A percentile compares a stretch with the other conserved stretches of the same genome.
phyloP scores from a whole-genome alignment of 2,329 filamentous ascomycete species.

The Ophiocordyceps polyrhachis-furcata region DNA sequence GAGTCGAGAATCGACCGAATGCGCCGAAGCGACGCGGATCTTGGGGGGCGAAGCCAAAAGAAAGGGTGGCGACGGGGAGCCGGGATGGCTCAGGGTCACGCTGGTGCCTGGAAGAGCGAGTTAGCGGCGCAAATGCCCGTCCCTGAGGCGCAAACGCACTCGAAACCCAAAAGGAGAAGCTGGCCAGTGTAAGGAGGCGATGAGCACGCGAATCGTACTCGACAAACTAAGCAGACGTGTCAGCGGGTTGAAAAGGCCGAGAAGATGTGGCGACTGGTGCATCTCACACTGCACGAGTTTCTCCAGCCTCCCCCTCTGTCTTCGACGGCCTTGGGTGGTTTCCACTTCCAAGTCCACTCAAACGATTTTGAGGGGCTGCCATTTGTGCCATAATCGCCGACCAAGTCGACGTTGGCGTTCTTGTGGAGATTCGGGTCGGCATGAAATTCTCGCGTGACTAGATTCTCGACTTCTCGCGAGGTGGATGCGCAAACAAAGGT shows the following conservation, averaged over 20 bases:
- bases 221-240: constrained; percentile 46
- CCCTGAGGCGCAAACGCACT: constrained; percentile 29
- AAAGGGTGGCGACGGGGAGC: constrained; percentile 52
- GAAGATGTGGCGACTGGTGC: constrained; percentile 3
- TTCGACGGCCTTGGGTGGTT: constrained; percentile 63
- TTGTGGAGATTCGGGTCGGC: constrained; percentile 95
- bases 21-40: constrained; percentile 66
- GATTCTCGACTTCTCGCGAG: constrained; percentile 71
- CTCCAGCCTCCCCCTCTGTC: constrained; percentile 86
- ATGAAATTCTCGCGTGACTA: constrained; percentile 89
- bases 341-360: constrained; percentile 96
- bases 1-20: constrained; percentile 69
- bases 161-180: constrained; percentile 89
- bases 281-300: constrained; percentile 69
- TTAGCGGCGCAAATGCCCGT: not conserved
- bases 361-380: constrained; percentile 76
- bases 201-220: constrained; percentile 94
- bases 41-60: constrained; percentile 56
- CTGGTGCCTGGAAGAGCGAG: constrained; percentile 19
- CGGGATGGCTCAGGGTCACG: constrained; percentile 34
- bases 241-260: constrained; percentile 5
- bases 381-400: constrained; percentile 77
- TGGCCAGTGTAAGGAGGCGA: constrained; percentile 69
- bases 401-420: constrained; percentile 83
- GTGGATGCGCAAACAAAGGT: constrained; percentile 87